phyloP scores from a whole-genome alignment of 495 filamentous ascomycete species.

The Lentithecium fluviatile region DNA sequence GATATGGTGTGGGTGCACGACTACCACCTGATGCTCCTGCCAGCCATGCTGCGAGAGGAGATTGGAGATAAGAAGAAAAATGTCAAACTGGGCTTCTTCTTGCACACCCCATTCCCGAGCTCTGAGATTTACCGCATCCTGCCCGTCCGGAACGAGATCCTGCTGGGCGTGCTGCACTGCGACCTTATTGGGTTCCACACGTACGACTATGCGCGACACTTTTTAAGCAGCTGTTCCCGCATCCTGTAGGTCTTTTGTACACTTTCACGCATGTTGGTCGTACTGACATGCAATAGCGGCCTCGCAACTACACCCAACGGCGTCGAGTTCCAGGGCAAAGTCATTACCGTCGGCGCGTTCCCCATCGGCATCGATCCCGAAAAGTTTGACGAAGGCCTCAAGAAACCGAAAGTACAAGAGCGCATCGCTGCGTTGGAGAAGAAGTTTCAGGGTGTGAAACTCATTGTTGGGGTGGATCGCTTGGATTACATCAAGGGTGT shows the following conservation, averaged over 20 bases:
- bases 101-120: conserved; percentile 93
- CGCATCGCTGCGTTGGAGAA: conserved; percentile 74
- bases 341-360: conserved; percentile 76
- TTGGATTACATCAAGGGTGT: conserved; percentile 96
- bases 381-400: conserved; percentile 83
- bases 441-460: conserved; percentile 80
- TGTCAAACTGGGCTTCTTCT: conserved; percentile 89
- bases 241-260: conserved; percentile 61
- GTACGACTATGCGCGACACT: conserved; percentile 89
- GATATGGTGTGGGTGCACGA: conserved; percentile 95
- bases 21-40: conserved; percentile 92
- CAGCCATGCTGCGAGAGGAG: conserved; percentile 78
- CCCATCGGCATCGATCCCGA: conserved; percentile 96
- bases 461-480: conserved; percentile 91
- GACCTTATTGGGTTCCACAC: conserved; percentile 94
- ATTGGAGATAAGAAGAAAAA: conserved; percentile 66
- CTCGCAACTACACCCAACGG: conserved; percentile 79
- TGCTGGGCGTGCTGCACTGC: conserved; percentile 76
- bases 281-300: conserved; percentile 51
- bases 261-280: neutral
- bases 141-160: conserved; percentile 78
- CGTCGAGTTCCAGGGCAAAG: conserved; percentile 71
- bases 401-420: conserved; percentile 74
- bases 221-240: conserved; percentile 78
- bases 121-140: conserved; percentile 89